Conservation (phyloP, 768 basidiomycete genomes). For the Pleurotus eryngii region DNA sequence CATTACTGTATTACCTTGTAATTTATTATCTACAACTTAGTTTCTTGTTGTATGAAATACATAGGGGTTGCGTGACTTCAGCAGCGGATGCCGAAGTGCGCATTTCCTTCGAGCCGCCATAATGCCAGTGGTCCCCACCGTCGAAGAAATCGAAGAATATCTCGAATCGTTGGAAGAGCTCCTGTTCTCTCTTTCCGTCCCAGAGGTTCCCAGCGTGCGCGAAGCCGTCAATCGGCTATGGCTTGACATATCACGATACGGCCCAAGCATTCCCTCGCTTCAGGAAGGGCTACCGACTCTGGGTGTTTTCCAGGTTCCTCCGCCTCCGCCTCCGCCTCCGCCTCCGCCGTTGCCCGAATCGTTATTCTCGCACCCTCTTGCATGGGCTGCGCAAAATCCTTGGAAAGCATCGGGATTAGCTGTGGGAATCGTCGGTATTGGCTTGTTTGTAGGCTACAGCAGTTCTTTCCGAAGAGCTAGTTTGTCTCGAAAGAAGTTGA, state of each 20-base stretch:
- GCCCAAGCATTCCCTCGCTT: constrained; percentile 59
- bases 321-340: constrained; percentile 58
- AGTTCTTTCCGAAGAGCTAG: constrained; percentile 22
- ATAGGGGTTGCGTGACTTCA: not conserved
- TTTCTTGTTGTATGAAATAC: not conserved
- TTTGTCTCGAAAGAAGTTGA: constrained; percentile 36
- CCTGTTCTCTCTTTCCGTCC: constrained; percentile 50
- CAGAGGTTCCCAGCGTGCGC: constrained; percentile 60
- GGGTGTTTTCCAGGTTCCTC: constrained; percentile 66
- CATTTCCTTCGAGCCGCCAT: not conserved
- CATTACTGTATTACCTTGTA: not conserved
- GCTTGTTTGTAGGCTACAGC: constrained; percentile 59
- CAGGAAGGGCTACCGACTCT: constrained; percentile 57
- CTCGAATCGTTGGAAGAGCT: constrained; percentile 62
- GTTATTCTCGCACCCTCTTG: constrained; percentile 40
- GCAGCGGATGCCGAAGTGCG: not conserved
- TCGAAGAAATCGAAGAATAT: constrained; percentile 72
- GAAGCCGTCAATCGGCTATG: constrained; percentile 69
- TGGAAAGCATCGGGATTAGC: constrained; percentile 55
- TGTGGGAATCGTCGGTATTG: constrained; percentile 55
- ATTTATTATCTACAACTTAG: not conserved
- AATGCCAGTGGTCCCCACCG: constrained; percentile 24
- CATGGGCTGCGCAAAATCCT: constrained; percentile 59
- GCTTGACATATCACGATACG: constrained; percentile 79
- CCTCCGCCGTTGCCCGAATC: constrained; percentile 50